Evolutionary conservation across 441 rosid genomes (phyloP), one percentile per base, ranked within the genome.

Genomic region (Brassica balearica): DNA sequence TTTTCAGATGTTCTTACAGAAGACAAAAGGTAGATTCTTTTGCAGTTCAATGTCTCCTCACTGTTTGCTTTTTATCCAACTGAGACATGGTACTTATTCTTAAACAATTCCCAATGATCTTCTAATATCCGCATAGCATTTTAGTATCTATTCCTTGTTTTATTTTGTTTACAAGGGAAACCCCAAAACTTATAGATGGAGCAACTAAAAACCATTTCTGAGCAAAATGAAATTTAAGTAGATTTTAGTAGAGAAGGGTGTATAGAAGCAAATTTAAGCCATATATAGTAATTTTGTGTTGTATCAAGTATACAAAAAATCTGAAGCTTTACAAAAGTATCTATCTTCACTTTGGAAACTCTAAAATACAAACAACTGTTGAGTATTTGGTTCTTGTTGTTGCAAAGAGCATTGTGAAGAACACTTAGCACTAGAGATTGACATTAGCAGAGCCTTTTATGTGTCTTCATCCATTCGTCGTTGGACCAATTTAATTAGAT

Each of bases 21-120:
- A 74, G 82, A 64, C 69, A 80, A 74, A 80, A 74, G 72, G 69
- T 80, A 74, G 79, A 80, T 74, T 80, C 79, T 34, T 80, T 64
- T 58, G 56, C 75, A 69, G 79, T 43, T 80, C 22, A 14, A 27
- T 74, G 72, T 69, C 82, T 69, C 20, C 73, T 72, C 48, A 46
- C 22, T 66, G 61, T 62, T 58, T 17, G 63, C 77, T 77, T 72
- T 78, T 53, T 62, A 79, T 79, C 82, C 71, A 67, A 14, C 22
- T 59, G 63, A 25, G 73, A 67, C 32, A 32, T 73, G 77, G 77
- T 67, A 78, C 58, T 60, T 68, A 60, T 79, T 68, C 77, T 73
- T 68, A 61, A 74, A 56, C 41, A 5, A 55, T 27, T 69, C 71
- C 69, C 22, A 2, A 12, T 62, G 74, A 15, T 41, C 23, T 59